These are phyloP conservation scores for Tubosaeta brunneosetosa DNA, from an alignment of 768 basidiomycete species.

Conservation along the genomic window DNA sequence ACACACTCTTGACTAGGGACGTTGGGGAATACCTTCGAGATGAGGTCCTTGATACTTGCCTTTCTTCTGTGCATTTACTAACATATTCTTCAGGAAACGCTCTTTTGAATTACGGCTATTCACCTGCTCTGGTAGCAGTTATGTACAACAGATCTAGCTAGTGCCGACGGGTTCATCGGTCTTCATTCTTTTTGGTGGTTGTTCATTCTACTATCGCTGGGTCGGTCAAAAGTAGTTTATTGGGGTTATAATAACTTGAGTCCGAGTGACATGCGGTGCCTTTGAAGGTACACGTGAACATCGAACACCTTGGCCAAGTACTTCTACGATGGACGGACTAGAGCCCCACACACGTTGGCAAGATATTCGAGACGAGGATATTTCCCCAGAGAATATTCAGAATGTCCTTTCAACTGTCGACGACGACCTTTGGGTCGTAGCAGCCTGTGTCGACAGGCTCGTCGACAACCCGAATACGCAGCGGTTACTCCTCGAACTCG, in stretches of 20 bases:
- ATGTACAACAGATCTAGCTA: not conserved
- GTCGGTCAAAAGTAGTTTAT: constrained; percentile 30
- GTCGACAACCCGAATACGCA: constrained; percentile 55
- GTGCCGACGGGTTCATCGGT: not conserved
- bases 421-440: constrained; percentile 74
- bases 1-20: constrained; percentile 51
- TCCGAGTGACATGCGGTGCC: too few species aligned
- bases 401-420: constrained; percentile 45
- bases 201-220: constrained; percentile 5
- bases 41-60: constrained; percentile 52
- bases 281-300: not conserved
- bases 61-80: constrained; percentile 7
- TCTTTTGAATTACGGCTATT: constrained; percentile 48
- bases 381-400: constrained; percentile 47
- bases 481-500: constrained; percentile 55
- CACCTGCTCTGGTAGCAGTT: not conserved
- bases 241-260: not conserved
- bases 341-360: constrained; percentile 52
- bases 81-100: constrained; percentile 54
- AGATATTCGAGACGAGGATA: constrained; percentile 49
- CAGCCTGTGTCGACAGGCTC: constrained; percentile 68
- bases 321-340: constrained; percentile 33
- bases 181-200: not conserved
- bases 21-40: constrained; percentile 98
- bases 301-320: not conserved